phyloP scores from a whole-genome alignment of 805 yeast species.

The Starmerella sp. region DNA sequence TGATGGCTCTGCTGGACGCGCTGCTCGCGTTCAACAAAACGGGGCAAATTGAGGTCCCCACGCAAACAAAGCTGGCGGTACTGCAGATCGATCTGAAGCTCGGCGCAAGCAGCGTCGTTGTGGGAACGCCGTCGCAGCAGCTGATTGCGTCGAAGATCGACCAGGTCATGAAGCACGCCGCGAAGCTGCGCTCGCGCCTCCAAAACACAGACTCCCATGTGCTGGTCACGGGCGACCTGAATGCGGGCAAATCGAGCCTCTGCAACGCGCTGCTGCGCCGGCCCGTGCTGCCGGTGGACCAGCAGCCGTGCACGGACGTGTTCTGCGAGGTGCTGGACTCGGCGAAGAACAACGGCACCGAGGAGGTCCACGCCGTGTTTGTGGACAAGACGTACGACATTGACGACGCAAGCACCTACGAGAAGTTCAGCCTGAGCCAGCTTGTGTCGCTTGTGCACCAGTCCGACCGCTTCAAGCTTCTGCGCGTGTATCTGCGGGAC shows the following conservation, averaged over 20 bases:
- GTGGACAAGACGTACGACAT: slow-evolving; percentile 34
- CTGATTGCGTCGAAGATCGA: slow-evolving; percentile 57
- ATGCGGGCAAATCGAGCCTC: slow-evolving; percentile 92
- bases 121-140: slow-evolving; percentile 57
- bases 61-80: slow-evolving; percentile 40
- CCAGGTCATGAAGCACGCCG: slow-evolving; percentile 55
- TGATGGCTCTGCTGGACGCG: slow-evolving; percentile 23
- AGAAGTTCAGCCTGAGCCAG: slow-evolving; percentile 40
- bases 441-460: slow-evolving; percentile 62
- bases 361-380: slow-evolving; percentile 88
- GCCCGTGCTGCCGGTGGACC: slow-evolving; percentile 82
- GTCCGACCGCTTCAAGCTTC: slow-evolving; percentile 56
- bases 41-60: slow-evolving; percentile 6
- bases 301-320: slow-evolving; percentile 93
- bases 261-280: slow-evolving; percentile 81
- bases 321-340: slow-evolving; percentile 92
- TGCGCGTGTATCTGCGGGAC: slow-evolving; percentile 77
- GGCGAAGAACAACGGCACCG: slow-evolving; percentile 56
- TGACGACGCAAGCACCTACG: slow-evolving; percentile 56
- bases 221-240: slow-evolving; percentile 90
- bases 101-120: slow-evolving; percentile 35
- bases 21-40: slow-evolving; percentile 20
- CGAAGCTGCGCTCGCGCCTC: slow-evolving; percentile 65
- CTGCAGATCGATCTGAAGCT: slow-evolving; percentile 52
- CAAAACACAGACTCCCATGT: slow-evolving; percentile 90